Evolutionary conservation across 352 stramenopile genomes (phyloP).

Genomic region (Globisporangium carolinianum): DNA sequence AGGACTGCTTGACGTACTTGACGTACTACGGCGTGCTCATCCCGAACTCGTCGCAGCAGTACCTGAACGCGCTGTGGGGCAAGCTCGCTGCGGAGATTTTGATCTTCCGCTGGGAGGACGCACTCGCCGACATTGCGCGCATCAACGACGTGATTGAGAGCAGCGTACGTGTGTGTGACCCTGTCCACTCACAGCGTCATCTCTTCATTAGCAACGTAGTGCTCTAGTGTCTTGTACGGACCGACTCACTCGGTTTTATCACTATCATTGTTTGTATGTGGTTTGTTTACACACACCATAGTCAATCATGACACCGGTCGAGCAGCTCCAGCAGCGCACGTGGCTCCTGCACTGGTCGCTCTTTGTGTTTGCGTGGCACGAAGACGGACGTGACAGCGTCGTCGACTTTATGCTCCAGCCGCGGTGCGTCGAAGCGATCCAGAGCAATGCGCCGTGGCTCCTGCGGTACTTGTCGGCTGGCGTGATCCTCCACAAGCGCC

Average conservation of each 20-base stretch:
- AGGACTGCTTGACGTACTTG: constrained; percentile 86
- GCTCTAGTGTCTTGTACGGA: not conserved
- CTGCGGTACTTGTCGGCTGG: constrained; percentile 95
- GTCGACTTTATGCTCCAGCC: constrained; percentile 96
- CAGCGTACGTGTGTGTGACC: constrained; percentile 46
- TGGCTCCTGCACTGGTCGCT: constrained; percentile 99
- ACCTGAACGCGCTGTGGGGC: constrained; percentile 91
- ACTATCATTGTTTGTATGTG: constrained; percentile 5
- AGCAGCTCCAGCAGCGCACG: constrained; percentile 95
- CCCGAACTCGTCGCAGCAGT: constrained; percentile 80
- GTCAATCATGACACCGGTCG: constrained; percentile 73
- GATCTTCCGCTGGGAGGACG: constrained; percentile 95
- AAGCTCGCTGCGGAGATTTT: constrained; percentile 96
- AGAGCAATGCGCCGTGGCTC: constrained; percentile 97
- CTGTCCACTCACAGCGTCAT: not conserved
- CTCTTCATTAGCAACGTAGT: not conserved
- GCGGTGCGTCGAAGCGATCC: constrained; percentile 94
- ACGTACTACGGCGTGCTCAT: constrained; percentile 88
- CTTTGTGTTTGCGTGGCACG: constrained; percentile 92
- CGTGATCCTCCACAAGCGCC: constrained; percentile 96
- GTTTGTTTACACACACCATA: constrained; percentile 11
- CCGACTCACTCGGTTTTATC: not conserved
- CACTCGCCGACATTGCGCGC: constrained; percentile 89
- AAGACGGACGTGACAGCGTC: constrained; percentile 94
- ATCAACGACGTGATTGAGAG: constrained; percentile 94